A percentile compares a stretch with the other conserved stretches of the same genome.
phyloP scores from a whole-genome alignment of 176 grass and related monocot genomes.

The Zizania latifolia region DNA sequence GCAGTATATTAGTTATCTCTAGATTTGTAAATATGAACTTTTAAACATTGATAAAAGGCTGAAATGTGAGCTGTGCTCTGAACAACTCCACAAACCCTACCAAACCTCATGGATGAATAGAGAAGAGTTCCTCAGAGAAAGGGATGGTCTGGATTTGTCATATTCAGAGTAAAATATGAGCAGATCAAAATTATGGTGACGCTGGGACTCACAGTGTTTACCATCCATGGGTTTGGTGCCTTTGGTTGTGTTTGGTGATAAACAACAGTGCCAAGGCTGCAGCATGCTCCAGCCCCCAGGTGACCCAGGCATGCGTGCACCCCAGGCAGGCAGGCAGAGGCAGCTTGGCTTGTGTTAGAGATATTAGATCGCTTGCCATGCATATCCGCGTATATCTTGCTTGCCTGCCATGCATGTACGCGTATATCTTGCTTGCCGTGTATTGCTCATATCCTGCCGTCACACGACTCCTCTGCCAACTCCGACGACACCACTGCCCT shows the following conservation, averaged over 20 bases:
- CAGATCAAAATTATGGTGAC: conserved; percentile 12
- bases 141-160: neutral
- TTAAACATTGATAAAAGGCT: no score
- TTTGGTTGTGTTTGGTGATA: conserved; percentile 27
- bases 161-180: neutral
- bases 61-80: neutral
- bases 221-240: neutral
- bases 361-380: no score
- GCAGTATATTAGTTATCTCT: no score
- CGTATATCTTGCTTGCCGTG: no score
- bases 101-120: neutral
- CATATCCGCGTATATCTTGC: no score
- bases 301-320: conserved; percentile 9
- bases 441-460: no score
- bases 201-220: neutral
- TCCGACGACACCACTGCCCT: no score
- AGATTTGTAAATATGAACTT: neutral
- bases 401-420: no score
- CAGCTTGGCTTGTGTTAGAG: neutral
- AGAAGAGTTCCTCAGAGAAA: neutral
- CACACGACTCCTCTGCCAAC: no score
- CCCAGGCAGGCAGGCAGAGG: neutral
- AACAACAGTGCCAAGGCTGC: conserved; percentile 8
- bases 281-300: conserved; percentile 19
- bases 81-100: conserved; percentile 29